Base-by-base conservation (phyloP, 2,329 filamentous ascomycete species). In the Colletotrichum lupini region DNA sequence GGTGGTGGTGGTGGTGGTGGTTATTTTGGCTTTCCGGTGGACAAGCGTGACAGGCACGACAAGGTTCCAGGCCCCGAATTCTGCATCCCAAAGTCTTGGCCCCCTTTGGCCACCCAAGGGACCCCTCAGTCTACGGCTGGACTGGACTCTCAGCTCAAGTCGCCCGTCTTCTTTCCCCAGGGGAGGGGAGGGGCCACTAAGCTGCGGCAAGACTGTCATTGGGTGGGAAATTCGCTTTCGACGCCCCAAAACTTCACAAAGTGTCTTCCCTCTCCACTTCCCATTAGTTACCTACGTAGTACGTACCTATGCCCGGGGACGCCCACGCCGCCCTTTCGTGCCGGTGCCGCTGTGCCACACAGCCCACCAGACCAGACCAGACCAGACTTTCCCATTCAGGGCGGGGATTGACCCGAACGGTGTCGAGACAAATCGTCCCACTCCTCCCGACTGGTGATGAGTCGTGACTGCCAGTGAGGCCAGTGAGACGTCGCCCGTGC, bases 401-500 rank as follows among this genome's bases (percentile, higher is more conserved):
- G 32, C 37, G n/a, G 24, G 12, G 32, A 35, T 35, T 11, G 32
- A 35, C 32, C 32, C 32, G 32, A 35, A 11, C 32, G 32, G 12
- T 24, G 28, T 63, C 42, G 42, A n/a, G 19, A n/a, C 42, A 19
- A 49, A 22, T 65, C 70, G 71, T 73, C 60, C 71, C 71, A 71
- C 67, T 46, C 32, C 67, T 46, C 32, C 37, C 37, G 19, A 6
- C 37, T 42, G 37, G 37, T 16, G 14, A 42, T 16, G 37, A 42
- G 14, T 42, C 16, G 14, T 42, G 37, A 42, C 37, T 42, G 32
- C 32, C 32, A 32, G 9, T 35, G 32, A 35, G 56, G 70, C 42
- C 19, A 49, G 42, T 61, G 67, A 71, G 71, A 71, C 71, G 56
- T 32, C 55, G 49, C 60, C 49, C 61, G 71, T 66, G 71, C 67